These are phyloP conservation scores for Penicillium salamii DNA, from an alignment of 495 filamentous ascomycete species.

Conservation along the genomic window DNA sequence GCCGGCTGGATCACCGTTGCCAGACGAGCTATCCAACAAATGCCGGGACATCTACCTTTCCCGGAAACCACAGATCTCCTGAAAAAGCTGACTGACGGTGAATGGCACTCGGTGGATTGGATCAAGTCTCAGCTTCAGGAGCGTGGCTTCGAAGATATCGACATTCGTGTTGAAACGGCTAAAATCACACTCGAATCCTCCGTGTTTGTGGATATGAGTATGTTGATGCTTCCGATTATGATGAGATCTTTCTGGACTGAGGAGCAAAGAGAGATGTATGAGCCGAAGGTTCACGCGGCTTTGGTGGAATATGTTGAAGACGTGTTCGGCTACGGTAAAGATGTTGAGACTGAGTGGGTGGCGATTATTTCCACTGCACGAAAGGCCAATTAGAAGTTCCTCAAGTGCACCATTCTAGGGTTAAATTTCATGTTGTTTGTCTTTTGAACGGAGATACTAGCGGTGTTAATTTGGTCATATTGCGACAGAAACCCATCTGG, in stretches of 20 bases:
- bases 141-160: constrained; percentile 28
- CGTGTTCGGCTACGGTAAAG: constrained; percentile 27
- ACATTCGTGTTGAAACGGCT: constrained; percentile 21
- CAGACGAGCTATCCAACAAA: constrained; percentile 22
- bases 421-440: too few species aligned
- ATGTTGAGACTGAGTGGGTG: constrained; percentile 29
- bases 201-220: constrained; percentile 29
- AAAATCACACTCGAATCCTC: constrained; percentile 17
- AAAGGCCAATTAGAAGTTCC: constrained; percentile 26
- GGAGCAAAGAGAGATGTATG: constrained; percentile 23
- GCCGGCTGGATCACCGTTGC: constrained; percentile 31
- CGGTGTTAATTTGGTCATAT: too few species aligned
- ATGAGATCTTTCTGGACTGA: constrained; percentile 32
- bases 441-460: too few species aligned
- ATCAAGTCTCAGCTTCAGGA: constrained; percentile 30
- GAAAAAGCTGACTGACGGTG: constrained; percentile 12
- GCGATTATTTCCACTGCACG: constrained; percentile 34
- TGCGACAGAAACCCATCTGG: too few species aligned
- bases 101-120: constrained; percentile 32
- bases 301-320: constrained; percentile 31
- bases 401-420: too few species aligned
- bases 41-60: constrained; percentile 27
- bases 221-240: constrained; percentile 26
- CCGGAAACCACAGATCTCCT: constrained; percentile 30
- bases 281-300: constrained; percentile 19